Evolutionary conservation across 2,329 filamentous ascomycete species (phyloP), one percentile per base, ranked within the genome.

Genomic region (Dothistroma pini): DNA sequence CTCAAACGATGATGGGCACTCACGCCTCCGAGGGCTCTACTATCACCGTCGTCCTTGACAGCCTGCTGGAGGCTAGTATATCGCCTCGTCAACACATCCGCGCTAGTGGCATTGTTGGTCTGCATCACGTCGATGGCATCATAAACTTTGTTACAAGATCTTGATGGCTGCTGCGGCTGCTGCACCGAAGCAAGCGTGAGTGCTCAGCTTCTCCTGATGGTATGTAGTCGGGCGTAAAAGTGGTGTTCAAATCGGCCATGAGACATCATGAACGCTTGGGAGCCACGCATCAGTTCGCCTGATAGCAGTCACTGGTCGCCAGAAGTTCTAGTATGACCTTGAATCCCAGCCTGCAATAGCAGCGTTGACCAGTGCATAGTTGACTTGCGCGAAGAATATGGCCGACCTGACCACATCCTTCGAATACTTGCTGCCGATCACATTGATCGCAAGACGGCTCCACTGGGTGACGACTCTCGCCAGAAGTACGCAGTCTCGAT

Each of bases 321-420:
- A 71, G 54, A 62, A 47, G 58, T 71, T 68, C 53, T 68, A 70
- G 57, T 59, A 64, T 16, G 66, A 68, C 54, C 71, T 71, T 2
- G 66, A 61, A 51, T 71, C 63, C 67, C 69, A 71, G 22, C 62
- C 59, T 11, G 69, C 70, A 22, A 72, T 70, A 9, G 63, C 70
- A 47, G 70, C 70, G 54, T 72, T 72, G 21, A 69, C 66, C 16
- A 71, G 62, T 9, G 70, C 70, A 54, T 71, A 71, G 57, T 72
- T 69, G 22, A 72, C 60, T 51, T 71, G 68, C 0, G 66, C 64
- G 34, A 71, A 71, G 66, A 71, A 71, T 49, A 68, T 70, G 14
- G 70, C 70, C 4, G 70, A 69, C 4, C 41, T 59, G 8, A 65
- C 38, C 9, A 72, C 69, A 51, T 72, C 63, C 11, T 56, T 66